A percentile compares a stretch with the other conserved stretches of the same genome.
Evolutionary conservation across 805 yeast genomes (phyloP).

Genomic region (Pichia scutulata): DNA sequence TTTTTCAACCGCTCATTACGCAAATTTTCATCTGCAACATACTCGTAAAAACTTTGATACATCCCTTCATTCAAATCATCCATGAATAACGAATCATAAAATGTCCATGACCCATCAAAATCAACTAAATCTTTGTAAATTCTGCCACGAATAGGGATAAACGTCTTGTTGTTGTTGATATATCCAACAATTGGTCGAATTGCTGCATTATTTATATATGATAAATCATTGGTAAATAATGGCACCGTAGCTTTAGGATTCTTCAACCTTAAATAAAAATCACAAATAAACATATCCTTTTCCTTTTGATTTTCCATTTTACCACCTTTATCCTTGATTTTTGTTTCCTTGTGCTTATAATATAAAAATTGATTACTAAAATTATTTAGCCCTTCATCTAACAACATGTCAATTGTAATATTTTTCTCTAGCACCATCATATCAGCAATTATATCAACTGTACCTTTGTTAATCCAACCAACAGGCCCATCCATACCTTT

Average conservation of each 20-base stretch:
- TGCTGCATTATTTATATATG: slow-evolving; percentile 87
- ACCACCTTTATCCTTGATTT: background rate
- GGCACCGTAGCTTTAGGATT: slow-evolving; percentile 89
- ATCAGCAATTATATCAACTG: slow-evolving; percentile 90
- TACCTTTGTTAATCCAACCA: slow-evolving; percentile 93
- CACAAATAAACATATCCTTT: slow-evolving; percentile 51
- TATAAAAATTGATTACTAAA: slow-evolving; percentile 6
- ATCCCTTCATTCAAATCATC: slow-evolving; percentile 85
- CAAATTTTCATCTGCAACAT: slow-evolving; percentile 81
- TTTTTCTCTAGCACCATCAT: slow-evolving; percentile 61
- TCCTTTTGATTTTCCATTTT: slow-evolving; percentile 1
- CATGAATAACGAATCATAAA: slow-evolving; percentile 85
- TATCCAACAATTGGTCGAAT: slow-evolving; percentile 93
- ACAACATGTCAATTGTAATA: slow-evolving; percentile 33
- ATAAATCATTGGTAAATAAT: slow-evolving; percentile 73
- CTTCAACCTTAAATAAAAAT: slow-evolving; percentile 69
- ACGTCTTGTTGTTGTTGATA: slow-evolving; percentile 83
- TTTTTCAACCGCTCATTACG: slow-evolving; percentile 64
- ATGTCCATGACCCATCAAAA: slow-evolving; percentile 95
- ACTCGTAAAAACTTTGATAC: slow-evolving; percentile 82
- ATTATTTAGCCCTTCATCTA: slow-evolving; percentile 11
- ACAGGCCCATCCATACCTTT: slow-evolving; percentile 90
- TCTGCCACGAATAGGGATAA: slow-evolving; percentile 78
- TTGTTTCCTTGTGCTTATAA: slow-evolving; percentile 3
- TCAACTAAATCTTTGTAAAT: slow-evolving; percentile 73